phyloP scores from a whole-genome alignment of 805 yeast genomes.

The Yueomyces sp. region DNA sequence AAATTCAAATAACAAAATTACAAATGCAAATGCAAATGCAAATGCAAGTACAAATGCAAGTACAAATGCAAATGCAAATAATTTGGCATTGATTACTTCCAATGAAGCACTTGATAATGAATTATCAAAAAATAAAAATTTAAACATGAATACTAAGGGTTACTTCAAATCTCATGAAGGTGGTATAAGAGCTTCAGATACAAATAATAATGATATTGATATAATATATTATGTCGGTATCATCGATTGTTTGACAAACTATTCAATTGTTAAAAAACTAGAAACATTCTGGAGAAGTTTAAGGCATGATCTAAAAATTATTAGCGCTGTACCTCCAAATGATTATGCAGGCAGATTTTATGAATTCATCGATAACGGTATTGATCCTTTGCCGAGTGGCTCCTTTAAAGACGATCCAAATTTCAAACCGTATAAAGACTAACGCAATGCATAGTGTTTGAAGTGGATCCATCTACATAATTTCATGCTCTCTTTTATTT shows the following conservation, averaged over 20 bases:
- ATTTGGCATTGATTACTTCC: too few relatives aligned
- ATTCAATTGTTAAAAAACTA: conserved; percentile 55
- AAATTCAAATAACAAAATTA: too few relatives aligned
- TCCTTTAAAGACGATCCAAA: conserved; percentile 16
- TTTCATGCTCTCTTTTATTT: too few relatives aligned
- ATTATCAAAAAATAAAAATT: conserved; percentile 10
- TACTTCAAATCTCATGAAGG: conserved; percentile 71
- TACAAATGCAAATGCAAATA: too few relatives aligned
- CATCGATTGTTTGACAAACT: conserved; percentile 83
- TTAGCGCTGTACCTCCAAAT: conserved; percentile 80
- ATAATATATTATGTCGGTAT: conserved; percentile 83
- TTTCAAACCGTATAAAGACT: conserved; percentile 10
- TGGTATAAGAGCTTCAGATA: conserved; percentile 63
- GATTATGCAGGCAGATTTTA: conserved; percentile 86
- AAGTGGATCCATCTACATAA: too few relatives aligned
- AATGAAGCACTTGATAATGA: not conserved
- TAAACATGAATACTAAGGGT: conserved; percentile 6
- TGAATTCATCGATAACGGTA: conserved; percentile 42
- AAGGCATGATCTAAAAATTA: conserved; percentile 49
- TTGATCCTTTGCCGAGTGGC: conserved; percentile 17
- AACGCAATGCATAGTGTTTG: not conserved
- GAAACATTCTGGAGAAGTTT: conserved; percentile 81
- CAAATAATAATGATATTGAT: conserved; percentile 35
- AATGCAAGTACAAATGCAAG: too few relatives aligned
- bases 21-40: too few relatives aligned